Evolutionary conservation across 345 rosid species (phyloP).

Genomic region (Salix suchowensis): DNA sequence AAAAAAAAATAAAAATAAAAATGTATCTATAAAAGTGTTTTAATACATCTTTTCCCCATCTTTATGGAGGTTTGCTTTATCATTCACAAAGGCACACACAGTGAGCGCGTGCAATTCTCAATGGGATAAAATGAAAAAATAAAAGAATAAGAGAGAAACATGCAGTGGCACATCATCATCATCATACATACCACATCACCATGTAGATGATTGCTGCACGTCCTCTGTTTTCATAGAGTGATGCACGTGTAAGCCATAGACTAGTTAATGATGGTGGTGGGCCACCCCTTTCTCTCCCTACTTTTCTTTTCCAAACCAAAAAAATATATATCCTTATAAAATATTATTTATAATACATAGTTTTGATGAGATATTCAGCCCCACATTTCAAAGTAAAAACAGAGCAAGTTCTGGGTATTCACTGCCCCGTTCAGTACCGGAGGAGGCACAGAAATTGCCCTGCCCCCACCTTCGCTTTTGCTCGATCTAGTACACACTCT

Average conservation of each 20-base stretch:
- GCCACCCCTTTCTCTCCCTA: no score
- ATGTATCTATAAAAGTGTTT: not conserved
- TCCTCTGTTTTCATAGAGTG: not conserved
- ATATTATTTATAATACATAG: no score
- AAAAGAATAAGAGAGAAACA: not conserved
- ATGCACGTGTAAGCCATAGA: conserved; percentile 7
- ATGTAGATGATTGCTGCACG: conserved; percentile 14
- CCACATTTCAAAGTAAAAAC: no score
- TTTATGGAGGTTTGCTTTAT: conserved; percentile 11
- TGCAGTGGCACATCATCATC: not conserved
- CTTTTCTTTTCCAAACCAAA: no score
- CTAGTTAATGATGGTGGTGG: no score
- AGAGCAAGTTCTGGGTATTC: no score
- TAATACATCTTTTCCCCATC: not conserved
- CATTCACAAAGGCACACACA: not conserved
- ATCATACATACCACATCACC: conserved; percentile 4
- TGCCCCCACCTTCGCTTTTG: not conserved
- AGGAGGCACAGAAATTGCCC: not conserved
- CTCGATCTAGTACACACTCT: not conserved
- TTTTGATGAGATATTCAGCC: no score
- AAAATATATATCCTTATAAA: no score
- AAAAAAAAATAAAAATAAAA: not conserved
- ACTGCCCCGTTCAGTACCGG: not conserved
- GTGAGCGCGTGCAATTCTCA: not conserved
- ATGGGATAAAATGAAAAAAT: no score